Evolutionary conservation across 192 early-diverging fungal species (phyloP).

Genomic region (Gigaspora rosea): DNA sequence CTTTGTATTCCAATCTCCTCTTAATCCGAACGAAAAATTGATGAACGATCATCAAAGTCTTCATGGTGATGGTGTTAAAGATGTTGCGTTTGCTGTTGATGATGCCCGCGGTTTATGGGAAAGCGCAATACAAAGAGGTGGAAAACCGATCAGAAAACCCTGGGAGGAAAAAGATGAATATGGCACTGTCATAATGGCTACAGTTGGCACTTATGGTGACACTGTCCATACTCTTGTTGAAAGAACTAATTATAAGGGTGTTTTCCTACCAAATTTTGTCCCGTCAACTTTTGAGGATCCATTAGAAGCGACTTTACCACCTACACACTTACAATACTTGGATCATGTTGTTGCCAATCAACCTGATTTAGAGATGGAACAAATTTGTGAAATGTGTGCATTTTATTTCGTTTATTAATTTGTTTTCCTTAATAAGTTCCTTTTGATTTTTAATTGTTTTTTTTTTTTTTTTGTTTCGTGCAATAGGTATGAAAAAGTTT

Average conservation of each 20-base stretch:
- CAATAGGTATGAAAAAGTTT: constrained; percentile 73
- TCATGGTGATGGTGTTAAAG: constrained; percentile 95
- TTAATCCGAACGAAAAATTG: constrained; percentile 76
- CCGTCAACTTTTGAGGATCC: constrained; percentile 49
- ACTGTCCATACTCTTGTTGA: constrained; percentile 96
- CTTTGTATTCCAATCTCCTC: constrained; percentile 91
- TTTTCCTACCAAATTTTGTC: constrained; percentile 83
- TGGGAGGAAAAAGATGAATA: constrained; percentile 81
- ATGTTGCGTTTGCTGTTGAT: constrained; percentile 93
- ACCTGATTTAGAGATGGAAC: constrained; percentile 86
- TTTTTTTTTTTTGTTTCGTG: not conserved
- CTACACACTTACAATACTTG: constrained; percentile 70
- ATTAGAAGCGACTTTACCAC: constrained; percentile 63
- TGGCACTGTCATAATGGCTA: constrained; percentile 91
- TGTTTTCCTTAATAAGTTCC: not conserved
- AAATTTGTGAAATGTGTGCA: constrained; percentile 67
- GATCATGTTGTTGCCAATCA: constrained; percentile 98
- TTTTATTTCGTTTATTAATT: not conserved
- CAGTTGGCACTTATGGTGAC: constrained; percentile 92
- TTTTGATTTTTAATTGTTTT: not conserved
- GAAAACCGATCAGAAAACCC: constrained; percentile 75
- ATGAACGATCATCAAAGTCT: constrained; percentile 69
- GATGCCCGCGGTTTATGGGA: constrained; percentile 76
- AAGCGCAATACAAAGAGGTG: constrained; percentile 84
- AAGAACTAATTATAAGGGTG: constrained; percentile 76